These are phyloP conservation scores for Talaromyces adpressus DNA, from an alignment of 495 filamentous ascomycete species.

Conservation along the genomic window DNA sequence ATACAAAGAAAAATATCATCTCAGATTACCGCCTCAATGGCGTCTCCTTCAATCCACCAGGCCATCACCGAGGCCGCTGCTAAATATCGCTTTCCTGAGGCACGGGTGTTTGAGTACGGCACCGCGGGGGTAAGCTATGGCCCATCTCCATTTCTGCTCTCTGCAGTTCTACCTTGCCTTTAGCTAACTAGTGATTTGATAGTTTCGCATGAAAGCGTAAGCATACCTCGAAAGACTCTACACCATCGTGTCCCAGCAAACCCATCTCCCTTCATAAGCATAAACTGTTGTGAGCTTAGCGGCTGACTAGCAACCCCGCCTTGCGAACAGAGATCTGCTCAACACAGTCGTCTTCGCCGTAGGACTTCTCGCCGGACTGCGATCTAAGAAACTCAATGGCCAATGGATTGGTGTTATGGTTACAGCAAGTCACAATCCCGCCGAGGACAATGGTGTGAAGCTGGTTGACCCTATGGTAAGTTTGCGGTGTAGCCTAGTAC, in stretches of 20 bases:
- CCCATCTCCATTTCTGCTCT: background rate
- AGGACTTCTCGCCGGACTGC: conserved; percentile 81
- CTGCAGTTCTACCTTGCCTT: conserved; percentile 8
- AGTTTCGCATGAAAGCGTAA: conserved; percentile 80
- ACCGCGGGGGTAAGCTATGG: conserved; percentile 71
- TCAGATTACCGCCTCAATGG: conserved; percentile 30
- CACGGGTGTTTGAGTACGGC: conserved; percentile 78
- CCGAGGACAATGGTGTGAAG: conserved; percentile 97
- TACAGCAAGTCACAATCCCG: conserved; percentile 96
- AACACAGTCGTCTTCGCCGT: conserved; percentile 89
- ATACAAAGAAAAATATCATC: background rate
- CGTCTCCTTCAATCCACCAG: conserved; percentile 36
- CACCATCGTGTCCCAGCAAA: background rate
- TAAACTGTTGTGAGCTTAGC: conserved; percentile 1
- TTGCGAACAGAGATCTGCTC: conserved; percentile 44
- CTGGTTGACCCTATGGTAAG: conserved; percentile 88
- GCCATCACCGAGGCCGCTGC: conserved; percentile 37
- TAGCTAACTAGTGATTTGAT: background rate
- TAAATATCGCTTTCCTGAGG: conserved; percentile 58
- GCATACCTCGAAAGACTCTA: conserved; percentile 12
- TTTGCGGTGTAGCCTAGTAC: conserved; percentile 5
- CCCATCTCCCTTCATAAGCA: background rate
- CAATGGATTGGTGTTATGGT: conserved; percentile 98
- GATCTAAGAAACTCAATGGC: conserved; percentile 79
- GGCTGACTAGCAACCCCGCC: conserved; percentile 10